Evolutionary conservation across 192 early-diverging fungal species (phyloP).

Genomic region (Phycomyces nitens): DNA sequence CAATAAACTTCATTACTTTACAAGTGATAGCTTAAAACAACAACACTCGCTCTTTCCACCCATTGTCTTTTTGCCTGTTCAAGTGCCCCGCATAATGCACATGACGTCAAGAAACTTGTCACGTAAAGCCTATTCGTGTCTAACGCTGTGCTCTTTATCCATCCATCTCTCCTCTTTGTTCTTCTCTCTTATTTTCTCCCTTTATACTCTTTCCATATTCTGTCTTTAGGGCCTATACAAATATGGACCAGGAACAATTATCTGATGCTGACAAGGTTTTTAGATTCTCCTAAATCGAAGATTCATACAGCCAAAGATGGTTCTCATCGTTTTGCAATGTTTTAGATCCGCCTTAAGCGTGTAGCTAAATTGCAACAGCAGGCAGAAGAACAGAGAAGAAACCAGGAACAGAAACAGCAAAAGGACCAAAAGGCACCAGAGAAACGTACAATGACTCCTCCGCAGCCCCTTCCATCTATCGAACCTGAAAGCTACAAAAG

Average conservation of each 20-base stretch:
- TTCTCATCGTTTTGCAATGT: background rate
- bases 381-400: conserved; percentile 15
- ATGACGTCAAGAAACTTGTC: conserved; percentile 3
- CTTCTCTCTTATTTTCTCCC: background rate
- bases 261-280: conserved; percentile 5
- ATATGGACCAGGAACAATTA: background rate
- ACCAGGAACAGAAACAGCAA: conserved; percentile 13
- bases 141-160: background rate
- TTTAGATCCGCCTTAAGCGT: conserved; percentile 62
- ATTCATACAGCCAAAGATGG: background rate
- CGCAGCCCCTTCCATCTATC: background rate
- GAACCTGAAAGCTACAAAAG: conserved; percentile 2
- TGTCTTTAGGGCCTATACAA: too few relatives aligned
- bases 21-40: too few relatives aligned
- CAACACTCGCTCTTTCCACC: background rate
- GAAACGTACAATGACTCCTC: background rate
- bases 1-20: conserved; percentile 77
- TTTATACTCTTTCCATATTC: background rate
- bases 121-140: background rate
- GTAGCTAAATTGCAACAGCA: conserved; percentile 54
- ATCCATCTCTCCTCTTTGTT: background rate
- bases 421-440: conserved; percentile 7
- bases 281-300: background rate
- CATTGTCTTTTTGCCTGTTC: background rate
- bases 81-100: conserved; percentile 1